These are phyloP conservation scores for Fusarium pseudocircinatum DNA, from an alignment of 2,329 filamentous ascomycete species.

Conservation along the genomic window DNA sequence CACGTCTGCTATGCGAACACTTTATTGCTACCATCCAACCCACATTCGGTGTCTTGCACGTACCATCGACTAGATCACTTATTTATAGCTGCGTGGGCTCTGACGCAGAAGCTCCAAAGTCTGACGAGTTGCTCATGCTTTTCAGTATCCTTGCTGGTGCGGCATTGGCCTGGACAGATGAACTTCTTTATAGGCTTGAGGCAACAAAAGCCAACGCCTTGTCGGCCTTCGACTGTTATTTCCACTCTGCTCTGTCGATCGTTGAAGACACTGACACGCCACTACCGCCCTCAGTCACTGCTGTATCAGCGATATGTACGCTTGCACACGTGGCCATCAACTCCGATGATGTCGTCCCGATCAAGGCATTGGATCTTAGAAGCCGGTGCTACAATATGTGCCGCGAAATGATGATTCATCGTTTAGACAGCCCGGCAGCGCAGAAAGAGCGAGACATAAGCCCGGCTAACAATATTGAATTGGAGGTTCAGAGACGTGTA, in stretches of 20 bases:
- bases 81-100: background rate
- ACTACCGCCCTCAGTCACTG: background rate
- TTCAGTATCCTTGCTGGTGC: conserved; percentile 4
- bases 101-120: accelerated
- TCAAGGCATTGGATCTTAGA: background rate
- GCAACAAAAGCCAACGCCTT: background rate
- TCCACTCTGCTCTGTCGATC: background rate
- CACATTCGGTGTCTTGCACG: background rate
- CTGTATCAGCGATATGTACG: background rate
- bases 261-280: background rate
- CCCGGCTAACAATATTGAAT: background rate
- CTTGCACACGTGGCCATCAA: conserved; percentile 1
- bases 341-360: background rate
- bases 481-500: conserved; percentile 2
- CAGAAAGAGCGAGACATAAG: background rate
- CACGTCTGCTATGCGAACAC: background rate
- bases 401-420: conserved; percentile 1
- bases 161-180: background rate
- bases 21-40: background rate
- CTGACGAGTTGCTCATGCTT: background rate
- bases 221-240: background rate
- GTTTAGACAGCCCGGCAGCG: background rate
- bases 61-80: background rate
- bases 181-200: background rate
- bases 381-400: background rate